phyloP scores from a whole-genome alignment of 768 basidiomycete species.

The Xerocomus brunneocitrinus region DNA sequence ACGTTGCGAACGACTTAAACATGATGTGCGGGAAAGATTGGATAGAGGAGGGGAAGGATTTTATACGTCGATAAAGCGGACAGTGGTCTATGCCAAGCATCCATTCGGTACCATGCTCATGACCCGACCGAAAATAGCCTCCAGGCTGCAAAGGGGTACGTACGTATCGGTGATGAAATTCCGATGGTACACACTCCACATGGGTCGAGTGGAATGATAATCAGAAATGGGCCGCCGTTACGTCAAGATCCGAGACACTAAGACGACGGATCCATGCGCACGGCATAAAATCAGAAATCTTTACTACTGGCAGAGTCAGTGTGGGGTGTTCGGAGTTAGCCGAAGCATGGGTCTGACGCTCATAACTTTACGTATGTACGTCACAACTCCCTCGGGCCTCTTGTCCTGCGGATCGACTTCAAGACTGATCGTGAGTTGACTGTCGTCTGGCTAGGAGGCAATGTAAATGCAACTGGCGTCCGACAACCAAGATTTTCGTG shows the following conservation, averaged over 20 bases:
- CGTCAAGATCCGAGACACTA: background rate
- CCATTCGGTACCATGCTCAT: background rate
- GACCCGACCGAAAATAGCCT: background rate
- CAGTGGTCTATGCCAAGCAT: background rate
- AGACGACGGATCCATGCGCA: too few species aligned
- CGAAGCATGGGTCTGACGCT: too few species aligned
- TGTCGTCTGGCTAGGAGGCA: too few species aligned
- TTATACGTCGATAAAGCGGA: background rate
- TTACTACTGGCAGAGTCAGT: too few species aligned
- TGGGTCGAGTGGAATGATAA: background rate
- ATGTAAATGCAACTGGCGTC: too few species aligned
- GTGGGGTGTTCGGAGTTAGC: too few species aligned
- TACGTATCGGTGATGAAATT: background rate
- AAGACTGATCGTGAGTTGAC: too few species aligned
- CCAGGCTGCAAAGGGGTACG: background rate
- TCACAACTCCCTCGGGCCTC: too few species aligned
- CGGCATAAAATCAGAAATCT: too few species aligned
- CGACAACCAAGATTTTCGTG: too few species aligned
- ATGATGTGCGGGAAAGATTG: background rate
- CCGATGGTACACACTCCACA: background rate
- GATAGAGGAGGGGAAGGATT: background rate
- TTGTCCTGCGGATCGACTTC: too few species aligned
- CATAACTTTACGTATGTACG: too few species aligned
- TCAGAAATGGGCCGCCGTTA: background rate
- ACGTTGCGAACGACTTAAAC: slow-evolving; percentile 4